Conservation (phyloP, 1,139 yeast genomes). For the Yamadazyma buinensis region DNA sequence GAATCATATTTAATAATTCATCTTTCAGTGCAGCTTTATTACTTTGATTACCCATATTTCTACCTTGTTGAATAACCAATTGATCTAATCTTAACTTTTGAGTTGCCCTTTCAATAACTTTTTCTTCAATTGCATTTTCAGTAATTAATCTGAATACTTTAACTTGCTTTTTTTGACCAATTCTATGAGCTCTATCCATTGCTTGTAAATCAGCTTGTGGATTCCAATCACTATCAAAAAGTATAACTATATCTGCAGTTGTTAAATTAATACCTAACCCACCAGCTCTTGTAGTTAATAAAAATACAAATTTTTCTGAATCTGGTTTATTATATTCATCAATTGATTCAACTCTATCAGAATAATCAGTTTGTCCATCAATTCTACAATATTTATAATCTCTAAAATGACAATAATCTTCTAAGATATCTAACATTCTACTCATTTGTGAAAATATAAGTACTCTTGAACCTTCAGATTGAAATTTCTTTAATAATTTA, state of each 20-base stretch:
- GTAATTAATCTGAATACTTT: slow-evolving; percentile 73
- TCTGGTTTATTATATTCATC: slow-evolving; percentile 74
- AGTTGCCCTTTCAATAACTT: slow-evolving; percentile 74
- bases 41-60: slow-evolving; percentile 37
- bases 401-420: slow-evolving; percentile 71
- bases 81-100: slow-evolving; percentile 77
- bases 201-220: slow-evolving; percentile 88
- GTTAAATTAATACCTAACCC: slow-evolving; percentile 83
- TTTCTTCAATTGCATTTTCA: slow-evolving; percentile 78
- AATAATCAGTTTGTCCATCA: slow-evolving; percentile 79
- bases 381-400: slow-evolving; percentile 69
- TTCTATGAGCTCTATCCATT: slow-evolving; percentile 86
- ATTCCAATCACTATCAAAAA: slow-evolving; percentile 82
- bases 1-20: slow-evolving; percentile 75
- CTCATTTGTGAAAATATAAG: slow-evolving; percentile 81
- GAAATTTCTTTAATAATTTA: slow-evolving; percentile 57
- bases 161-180: slow-evolving; percentile 81
- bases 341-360: slow-evolving; percentile 69
- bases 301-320: slow-evolving; percentile 64
- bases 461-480: slow-evolving; percentile 69
- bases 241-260: slow-evolving; percentile 68
- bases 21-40: slow-evolving; percentile 55
- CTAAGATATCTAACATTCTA: slow-evolving; percentile 72
- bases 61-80: slow-evolving; percentile 75
- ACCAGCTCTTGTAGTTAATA: slow-evolving; percentile 80